Evolutionary conservation across 345 rosid species (phyloP), one percentile per base, ranked within the genome.

Genomic region (Bruguiera gymnorhiza): DNA sequence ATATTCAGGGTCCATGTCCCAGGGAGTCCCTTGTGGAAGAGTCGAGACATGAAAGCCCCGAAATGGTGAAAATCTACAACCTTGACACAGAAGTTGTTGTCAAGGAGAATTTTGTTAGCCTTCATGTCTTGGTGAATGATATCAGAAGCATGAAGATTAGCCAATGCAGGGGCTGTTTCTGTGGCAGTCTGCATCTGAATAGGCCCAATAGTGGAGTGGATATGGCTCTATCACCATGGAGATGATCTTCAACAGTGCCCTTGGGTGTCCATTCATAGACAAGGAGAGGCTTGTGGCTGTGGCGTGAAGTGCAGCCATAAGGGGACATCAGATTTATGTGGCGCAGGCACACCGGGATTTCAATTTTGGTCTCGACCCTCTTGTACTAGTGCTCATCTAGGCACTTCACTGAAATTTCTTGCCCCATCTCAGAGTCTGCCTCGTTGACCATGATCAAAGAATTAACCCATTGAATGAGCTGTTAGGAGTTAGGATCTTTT

Each of bases 291-390:
- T 71, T 60, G 10, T 8, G 71, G 60, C 74, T 71, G 63, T 43
- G 56, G 15, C 39, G 46, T 21, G 82, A 68, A 27, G 79, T 71
- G 52, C 76, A 79, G 5, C 82, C 76, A 10, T 75, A 75, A 58
- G 68, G 76, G 18, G 61, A 30, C 7, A 79, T 73, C 0, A 79
- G 79, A 77, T 79, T 71, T 53, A 43, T 59, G 65, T 75, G 82
- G 8, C 59, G 70, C 24, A 79, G 58, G 37, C 68, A 67, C 18
- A 73, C 68, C 18, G 71, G 73, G 29, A 79, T 71, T 51, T 71
- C 34, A 30, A 71, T 60, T 68, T 74, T 74, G 21, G 72, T 79
- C 79, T 74, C 16, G 9, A 68, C 36, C 63, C 76, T 68, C 29
- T 30, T 43, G 21, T 48, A 9, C 59, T 67, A 62, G 58, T 62